Evolutionary conservation across 352 stramenopile species (phyloP), one percentile per base, ranked within the genome.

Genomic region (Phytophthora pisi): DNA sequence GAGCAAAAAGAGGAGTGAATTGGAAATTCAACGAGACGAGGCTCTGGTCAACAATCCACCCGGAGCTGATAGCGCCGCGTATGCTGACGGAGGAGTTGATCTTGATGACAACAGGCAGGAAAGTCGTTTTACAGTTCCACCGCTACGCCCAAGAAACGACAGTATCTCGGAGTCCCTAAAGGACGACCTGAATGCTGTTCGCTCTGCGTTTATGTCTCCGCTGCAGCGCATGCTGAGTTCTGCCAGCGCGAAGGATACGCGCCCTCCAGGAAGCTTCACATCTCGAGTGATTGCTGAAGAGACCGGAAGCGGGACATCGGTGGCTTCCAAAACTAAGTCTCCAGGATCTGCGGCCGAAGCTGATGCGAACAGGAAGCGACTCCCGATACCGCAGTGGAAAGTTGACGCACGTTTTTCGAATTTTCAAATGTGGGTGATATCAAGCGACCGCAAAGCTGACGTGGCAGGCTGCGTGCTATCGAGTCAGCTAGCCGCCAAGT

Each of bases 361-460:
- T 53, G 52, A 56, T 40, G 23, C 7, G 15, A 7, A 42, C 11
- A 49, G 43, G 20, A 75, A 69, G 15, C 56, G 38, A 8, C 51
- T 58, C 61, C 15, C 24, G 28, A 57, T 72, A 10, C 57, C 72
- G 20, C 24, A 66, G 54, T 81, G 79, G 82, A 84, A 71, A 65
- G 47, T 89, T 43, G 70, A 77, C 36, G 66, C 75, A 3, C 58
- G 82, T 9, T 71, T 93, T 20, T 66, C 65, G 2, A 81, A 86
- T 46, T 51, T 92, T 50, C 69, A 92, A 51, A 20, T 92, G 45
- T 93, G 86, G 86, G 43, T 93, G 11, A 52, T 93, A 10, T 88
- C 86, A 26, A 90, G 73, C 0, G 86, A 93, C 53, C 74, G 74
- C 10, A 87, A 82, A 55, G 57, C 70, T 3, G 84, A 93, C 9